These are phyloP conservation scores for Gyrodon lividus DNA, from an alignment of 768 basidiomycete species.

Conservation along the genomic window DNA sequence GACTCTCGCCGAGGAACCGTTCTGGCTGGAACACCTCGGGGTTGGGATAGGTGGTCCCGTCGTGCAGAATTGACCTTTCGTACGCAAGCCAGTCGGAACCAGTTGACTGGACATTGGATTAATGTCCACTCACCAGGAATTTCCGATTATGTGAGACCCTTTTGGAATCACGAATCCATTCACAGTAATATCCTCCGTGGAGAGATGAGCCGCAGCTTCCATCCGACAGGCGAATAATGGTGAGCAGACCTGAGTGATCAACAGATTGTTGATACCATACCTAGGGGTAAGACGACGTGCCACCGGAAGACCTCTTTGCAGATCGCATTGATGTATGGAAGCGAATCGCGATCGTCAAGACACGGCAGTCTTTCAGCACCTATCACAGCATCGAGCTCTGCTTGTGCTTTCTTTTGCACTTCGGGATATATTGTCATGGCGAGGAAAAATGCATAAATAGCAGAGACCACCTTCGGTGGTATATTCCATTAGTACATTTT, in stretches of 20 bases:
- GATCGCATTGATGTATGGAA: slow-evolving; percentile 27
- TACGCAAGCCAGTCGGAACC: not conserved
- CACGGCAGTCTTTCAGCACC: slow-evolving; percentile 20
- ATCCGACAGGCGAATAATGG: not conserved
- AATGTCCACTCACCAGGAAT: slow-evolving; percentile 22
- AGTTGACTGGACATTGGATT: not conserved
- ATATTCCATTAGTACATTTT: slow-evolving; percentile 18
- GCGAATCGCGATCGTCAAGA: slow-evolving; percentile 18
- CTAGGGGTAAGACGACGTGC: slow-evolving; percentile 15
- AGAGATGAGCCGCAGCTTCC: slow-evolving; percentile 16
- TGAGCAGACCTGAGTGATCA: not conserved
- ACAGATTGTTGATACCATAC: slow-evolving; percentile 26
- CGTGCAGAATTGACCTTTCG: slow-evolving; percentile 54
- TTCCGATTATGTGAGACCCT: slow-evolving; percentile 23
- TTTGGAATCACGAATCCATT: slow-evolving; percentile 21
- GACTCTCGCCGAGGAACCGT: slow-evolving; percentile 26
- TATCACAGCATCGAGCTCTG: slow-evolving; percentile 25
- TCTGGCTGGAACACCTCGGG: slow-evolving; percentile 35
- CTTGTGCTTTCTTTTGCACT: slow-evolving; percentile 23
- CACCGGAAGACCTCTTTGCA: slow-evolving; percentile 27
- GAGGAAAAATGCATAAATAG: slow-evolving; percentile 22
- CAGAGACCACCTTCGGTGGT: slow-evolving; percentile 12
- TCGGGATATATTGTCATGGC: slow-evolving; percentile 26
- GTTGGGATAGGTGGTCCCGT: slow-evolving; percentile 39
- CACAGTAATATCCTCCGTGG: slow-evolving; percentile 19